Evolutionary conservation across 1,284 basidiomycete genomes (phyloP).

Genomic region (Apiotrichum laibachii): DNA sequence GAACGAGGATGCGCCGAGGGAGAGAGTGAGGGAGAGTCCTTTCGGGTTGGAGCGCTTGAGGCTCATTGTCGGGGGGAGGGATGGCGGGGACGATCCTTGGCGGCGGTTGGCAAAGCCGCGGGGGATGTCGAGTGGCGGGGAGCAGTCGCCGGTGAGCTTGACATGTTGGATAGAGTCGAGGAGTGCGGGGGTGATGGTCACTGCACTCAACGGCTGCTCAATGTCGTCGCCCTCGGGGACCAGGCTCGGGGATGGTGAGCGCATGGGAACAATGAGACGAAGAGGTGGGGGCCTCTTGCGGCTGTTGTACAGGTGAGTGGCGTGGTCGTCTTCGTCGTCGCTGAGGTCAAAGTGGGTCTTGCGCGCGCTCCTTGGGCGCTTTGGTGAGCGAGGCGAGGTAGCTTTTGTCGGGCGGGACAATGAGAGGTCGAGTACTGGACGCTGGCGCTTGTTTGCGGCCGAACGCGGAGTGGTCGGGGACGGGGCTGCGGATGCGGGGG

Average conservation of each 20-base stretch:
- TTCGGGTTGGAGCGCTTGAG: slow-evolving; percentile 43
- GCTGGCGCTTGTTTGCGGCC: slow-evolving; percentile 1
- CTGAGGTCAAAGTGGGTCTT: neutral
- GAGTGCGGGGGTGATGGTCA: slow-evolving; percentile 10
- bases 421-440: neutral
- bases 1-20: slow-evolving; percentile 21
- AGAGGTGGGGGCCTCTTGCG: slow-evolving; percentile 4
- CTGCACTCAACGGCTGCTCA: slow-evolving; percentile 1
- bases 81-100: slow-evolving; percentile 9
- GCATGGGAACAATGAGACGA: neutral
- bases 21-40: slow-evolving; percentile 37
- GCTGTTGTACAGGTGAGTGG: neutral
- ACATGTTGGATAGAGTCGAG: slow-evolving; percentile 16
- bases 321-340: neutral
- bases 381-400: neutral
- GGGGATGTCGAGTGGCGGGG: slow-evolving; percentile 1
- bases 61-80: slow-evolving; percentile 23
- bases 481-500: neutral
- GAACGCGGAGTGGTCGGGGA: slow-evolving; percentile 1
- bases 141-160: slow-evolving; percentile 7
- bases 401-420: neutral
- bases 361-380: slow-evolving; percentile 2
- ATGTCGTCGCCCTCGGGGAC: neutral
- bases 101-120: slow-evolving; percentile 7
- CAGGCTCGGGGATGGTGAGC: neutral